Base-by-base conservation (phyloP, 2,329 filamentous ascomycete genomes). In the Didymella lethalis region DNA sequence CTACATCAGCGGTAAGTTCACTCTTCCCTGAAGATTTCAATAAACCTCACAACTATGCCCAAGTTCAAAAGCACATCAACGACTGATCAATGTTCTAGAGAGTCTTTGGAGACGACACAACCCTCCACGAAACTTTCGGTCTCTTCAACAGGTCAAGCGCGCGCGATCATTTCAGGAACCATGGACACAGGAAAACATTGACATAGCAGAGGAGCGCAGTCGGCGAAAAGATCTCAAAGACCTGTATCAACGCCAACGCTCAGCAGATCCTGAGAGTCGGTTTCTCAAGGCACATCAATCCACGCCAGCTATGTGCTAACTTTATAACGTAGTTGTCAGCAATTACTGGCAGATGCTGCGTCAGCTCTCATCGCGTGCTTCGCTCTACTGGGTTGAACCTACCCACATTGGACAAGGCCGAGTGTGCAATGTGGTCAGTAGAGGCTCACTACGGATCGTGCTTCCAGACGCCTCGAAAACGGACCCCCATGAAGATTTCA, bases 161-260 rank as follows among this genome's bases (percentile, higher is more conserved):
- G 28, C 23, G 7, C 46, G 52, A 46, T 38, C 36, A 2, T 29
- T 55, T 11, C 45, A 20, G 25, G 52, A 55, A 36, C 52, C 52
- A 11, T 44, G 44, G 31, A 55, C 38, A 18, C 40, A 46, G 34
- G 53, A 49, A 4, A 49, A 36, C 3, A 49, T 55, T 10, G n/a
- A 55, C 29, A 25, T 25, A 1, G 5, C 29, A 28, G 23, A 49
- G 4, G 46, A 55, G 7, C 29, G 45, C 28, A 26, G 36, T 40
- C 23, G 52, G 23, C 23, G 16, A 14, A n/a, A 26, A 28, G 36
- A 54, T 11, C 25, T 48, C n/a, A 14, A 16, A 12, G 34, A 54
- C 12, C n/a, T 53, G 12, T 31, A 40, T n/a, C 14, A n/a, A 4
- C 41, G 50, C 6, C 50, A 34, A 29, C 2, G 14, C 20, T 36